Conservation (phyloP, 352 stramenopile genomes). For the Phytopythium cucurbitacearum region DNA sequence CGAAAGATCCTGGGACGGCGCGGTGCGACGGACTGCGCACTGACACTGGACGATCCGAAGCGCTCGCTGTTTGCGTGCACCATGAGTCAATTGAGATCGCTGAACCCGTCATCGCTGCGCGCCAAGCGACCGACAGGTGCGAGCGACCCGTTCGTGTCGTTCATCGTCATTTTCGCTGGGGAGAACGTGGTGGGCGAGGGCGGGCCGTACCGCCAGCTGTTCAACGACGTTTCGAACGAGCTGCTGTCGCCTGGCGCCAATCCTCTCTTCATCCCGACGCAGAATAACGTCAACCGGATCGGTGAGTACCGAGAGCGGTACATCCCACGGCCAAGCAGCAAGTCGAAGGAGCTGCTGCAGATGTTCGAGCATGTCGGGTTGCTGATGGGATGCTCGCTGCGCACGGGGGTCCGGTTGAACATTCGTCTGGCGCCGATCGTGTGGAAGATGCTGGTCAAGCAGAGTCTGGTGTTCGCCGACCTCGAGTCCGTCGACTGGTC, state of each 20-base stretch:
- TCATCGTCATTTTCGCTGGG: constrained; percentile 71
- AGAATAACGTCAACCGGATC: constrained; percentile 67
- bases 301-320: constrained; percentile 69
- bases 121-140: constrained; percentile 71
- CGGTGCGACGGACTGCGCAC: constrained; percentile 10
- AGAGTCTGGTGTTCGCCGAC: constrained; percentile 53
- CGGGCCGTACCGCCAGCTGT: constrained; percentile 74
- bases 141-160: constrained; percentile 77
- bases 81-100: constrained; percentile 44
- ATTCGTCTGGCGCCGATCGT: constrained; percentile 66
- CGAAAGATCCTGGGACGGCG: constrained; percentile 40
- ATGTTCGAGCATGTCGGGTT: constrained; percentile 80
- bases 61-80: constrained; percentile 67
- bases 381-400: constrained; percentile 73
- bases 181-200: constrained; percentile 81
- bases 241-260: constrained; percentile 38
- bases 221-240: constrained; percentile 73
- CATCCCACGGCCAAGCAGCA: constrained; percentile 54
- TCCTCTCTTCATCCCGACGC: constrained; percentile 63
- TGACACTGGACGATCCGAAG: constrained; percentile 38
- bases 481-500: constrained; percentile 58
- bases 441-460: constrained; percentile 79
- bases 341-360: constrained; percentile 44
- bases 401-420: constrained; percentile 72
- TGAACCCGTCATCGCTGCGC: constrained; percentile 44